phyloP scores from a whole-genome alignment of 1,284 basidiomycete genomes.

The Phellopilus nigrolimitatus region DNA sequence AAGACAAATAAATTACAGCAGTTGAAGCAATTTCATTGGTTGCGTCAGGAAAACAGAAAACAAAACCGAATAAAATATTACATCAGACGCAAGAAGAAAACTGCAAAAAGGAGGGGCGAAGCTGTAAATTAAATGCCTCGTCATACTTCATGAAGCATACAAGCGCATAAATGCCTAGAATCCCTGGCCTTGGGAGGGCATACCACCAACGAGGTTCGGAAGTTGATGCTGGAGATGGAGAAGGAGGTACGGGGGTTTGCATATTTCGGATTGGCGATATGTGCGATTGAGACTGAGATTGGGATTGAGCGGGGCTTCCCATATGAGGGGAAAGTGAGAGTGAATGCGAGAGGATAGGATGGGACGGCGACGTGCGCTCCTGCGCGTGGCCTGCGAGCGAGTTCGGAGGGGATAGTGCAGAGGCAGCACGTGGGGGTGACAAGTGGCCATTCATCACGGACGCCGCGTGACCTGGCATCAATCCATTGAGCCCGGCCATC shows the following conservation, averaged over 20 bases:
- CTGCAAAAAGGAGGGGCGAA: slow-evolving; percentile 1
- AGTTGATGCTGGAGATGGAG: slow-evolving; percentile 17
- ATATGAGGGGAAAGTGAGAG: slow-evolving; percentile 15
- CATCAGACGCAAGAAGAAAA: slow-evolving; percentile 1
- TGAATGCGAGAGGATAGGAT: slow-evolving; percentile 5
- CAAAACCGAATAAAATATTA: slow-evolving; percentile 3
- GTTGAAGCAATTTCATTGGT: background rate
- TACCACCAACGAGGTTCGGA: slow-evolving; percentile 11
- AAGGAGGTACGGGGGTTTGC: slow-evolving; percentile 19
- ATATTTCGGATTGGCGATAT: slow-evolving; percentile 17
- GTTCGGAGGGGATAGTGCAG: slow-evolving; percentile 15
- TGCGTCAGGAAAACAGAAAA: background rate
- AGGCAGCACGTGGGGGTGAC: slow-evolving; percentile 12
- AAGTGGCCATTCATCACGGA: slow-evolving; percentile 15
- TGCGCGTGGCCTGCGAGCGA: background rate
- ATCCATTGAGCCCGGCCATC: slow-evolving; percentile 8
- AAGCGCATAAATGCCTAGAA: slow-evolving; percentile 4
- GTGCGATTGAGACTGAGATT: slow-evolving; percentile 10
- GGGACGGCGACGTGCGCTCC: background rate
- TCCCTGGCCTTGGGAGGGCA: slow-evolving; percentile 17
- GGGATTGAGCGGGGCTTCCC: slow-evolving; percentile 14
- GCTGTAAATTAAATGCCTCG: slow-evolving; percentile 1
- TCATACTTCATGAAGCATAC: slow-evolving; percentile 2
- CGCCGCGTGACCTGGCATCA: slow-evolving; percentile 1
- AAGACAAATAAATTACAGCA: slow-evolving; percentile 17